Evolutionary conservation across 208 protist genomes (phyloP), one percentile per base, ranked within the genome.

Genomic region (Acanthamoeba quina): DNA sequence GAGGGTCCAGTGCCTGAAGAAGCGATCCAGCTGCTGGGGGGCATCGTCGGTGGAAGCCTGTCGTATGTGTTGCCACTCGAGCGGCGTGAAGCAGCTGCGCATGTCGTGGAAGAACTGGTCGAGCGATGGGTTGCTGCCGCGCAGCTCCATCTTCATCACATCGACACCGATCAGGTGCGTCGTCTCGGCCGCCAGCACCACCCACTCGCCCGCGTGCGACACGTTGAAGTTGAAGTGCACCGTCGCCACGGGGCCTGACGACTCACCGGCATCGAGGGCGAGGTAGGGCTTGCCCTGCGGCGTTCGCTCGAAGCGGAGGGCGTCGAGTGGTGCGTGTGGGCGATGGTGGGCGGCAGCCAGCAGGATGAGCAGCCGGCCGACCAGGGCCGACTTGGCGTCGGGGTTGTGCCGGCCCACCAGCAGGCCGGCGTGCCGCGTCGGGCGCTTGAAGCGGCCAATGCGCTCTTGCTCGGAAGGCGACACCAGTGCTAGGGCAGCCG

Each of bases 151-250:
- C 31, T 93, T 93, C 89, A 93, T 93, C 89, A 93, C 89, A 11
- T 93, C 89, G 26, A 80, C 54, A 4, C 89, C 89, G 13, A 93
- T 37, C 44, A 80, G 31, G 54, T 37, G 62, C n/a, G 19, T 80
- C 47, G 41, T n/a, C 89, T 93, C 66, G 5, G 89, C 21, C 44
- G 89, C 68, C 24, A 93, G 41, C 66, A 93, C 89, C 17, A 93
- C 89, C 89, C 89, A 93, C 13, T 93, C 89, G n/a, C 89, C 89
- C 7, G 44, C 89, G n/a, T 93, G 89, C 34, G 89, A 93, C 29
- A 93, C 49, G 64, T 93, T 93, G 64, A 93, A 93, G 85, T 90
- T 90, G 85, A 90, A 90, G 26, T 47, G 31, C 44, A 11, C 31
- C 76, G 5, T 0, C 7, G 19, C 5, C 76, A 21, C 11, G 5